Evolutionary conservation across 2,329 filamentous ascomycete genomes (phyloP).

Genomic region (Aspergillaceae sp.): DNA sequence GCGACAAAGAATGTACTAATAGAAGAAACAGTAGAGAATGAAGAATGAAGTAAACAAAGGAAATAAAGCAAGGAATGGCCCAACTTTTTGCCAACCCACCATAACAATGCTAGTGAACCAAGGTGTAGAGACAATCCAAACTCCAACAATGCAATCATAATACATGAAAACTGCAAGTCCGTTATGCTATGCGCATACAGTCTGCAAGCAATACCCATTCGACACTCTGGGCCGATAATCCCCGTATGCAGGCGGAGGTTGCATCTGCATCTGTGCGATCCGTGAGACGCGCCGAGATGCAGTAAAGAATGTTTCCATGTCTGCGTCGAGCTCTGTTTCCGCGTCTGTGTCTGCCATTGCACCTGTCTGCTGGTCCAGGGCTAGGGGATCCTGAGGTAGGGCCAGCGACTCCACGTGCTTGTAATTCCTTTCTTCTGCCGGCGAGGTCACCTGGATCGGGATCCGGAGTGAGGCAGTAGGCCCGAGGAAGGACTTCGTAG

Average conservation of each 20-base stretch:
- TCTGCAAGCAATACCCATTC: not conserved
- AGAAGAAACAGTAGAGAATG: no score
- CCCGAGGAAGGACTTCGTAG: constrained; percentile 30
- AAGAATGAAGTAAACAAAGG: no score
- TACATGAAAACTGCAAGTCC: no score
- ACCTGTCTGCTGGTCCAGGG: no score
- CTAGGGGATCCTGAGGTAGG: no score
- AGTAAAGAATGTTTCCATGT: not conserved
- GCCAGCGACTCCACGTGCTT: not conserved
- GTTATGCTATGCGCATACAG: not conserved
- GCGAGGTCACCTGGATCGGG: constrained; percentile 34
- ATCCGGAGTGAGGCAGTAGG: constrained; percentile 34
- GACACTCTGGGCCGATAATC: not conserved
- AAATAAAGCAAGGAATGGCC: no score
- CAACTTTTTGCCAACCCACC: no score
- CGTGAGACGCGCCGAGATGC: no score
- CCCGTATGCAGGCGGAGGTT: not conserved
- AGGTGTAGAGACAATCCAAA: no score
- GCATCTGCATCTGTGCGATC: no score
- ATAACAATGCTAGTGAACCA: not conserved
- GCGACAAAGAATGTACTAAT: no score
- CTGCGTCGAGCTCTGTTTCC: not conserved
- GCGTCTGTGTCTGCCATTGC: not conserved
- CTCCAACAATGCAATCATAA: no score
- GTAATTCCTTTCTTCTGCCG: not conserved